Evolutionary conservation across 345 rosid genomes (phyloP), one percentile per base, ranked within the genome.

Genomic region (Rhizophora apiculata): DNA sequence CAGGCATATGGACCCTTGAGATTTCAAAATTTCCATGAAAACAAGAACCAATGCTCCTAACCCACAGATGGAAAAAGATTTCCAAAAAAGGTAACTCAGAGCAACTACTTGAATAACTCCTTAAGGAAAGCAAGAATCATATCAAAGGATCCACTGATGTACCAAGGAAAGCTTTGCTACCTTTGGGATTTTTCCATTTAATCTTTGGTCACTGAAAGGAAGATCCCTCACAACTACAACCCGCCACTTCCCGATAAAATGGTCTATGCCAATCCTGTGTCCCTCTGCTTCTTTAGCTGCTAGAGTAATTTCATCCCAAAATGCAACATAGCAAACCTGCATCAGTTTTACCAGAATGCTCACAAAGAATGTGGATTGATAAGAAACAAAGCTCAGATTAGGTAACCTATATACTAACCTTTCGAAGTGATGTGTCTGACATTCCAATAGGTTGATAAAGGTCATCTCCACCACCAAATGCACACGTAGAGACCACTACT

Each of bases 101-200:
- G 49, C 49, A 13, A 43, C 49, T 43, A 11, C 19, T 43, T 43
- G 4, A 43, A 43, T 43, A 43, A 43, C 15, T 43, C 49, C 15
- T 13, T 1, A 43, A 43, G 4, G 49, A 43, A 43, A 43, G 15
- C 19, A 43, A 13, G 49, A 43, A 13, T 43, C 4, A 5, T 2
- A 60, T 22, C 10, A 5, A 56, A 37, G 37, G 22, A 13, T 7
- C 13, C 2, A 55, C 22, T 4, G 55, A 13, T 58, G 6, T 39
- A n/a, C 21, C 18, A 43, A 19, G 16, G 1, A 43, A 43, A 26
- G 36, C 15, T 29, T 57, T 8, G 16, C 26, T 89, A 91, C 98
- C 97, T 94, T 94, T 70, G 98, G 98, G 68, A 94, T 89, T 84
- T 94, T 94, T 32, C 98, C 98, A 76, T 94, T 94, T 77, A 94